Evolutionary conservation across 2,329 filamentous ascomycete species (phyloP), one percentile per base, ranked within the genome.

Genomic region (Geosmithia putterillii): DNA sequence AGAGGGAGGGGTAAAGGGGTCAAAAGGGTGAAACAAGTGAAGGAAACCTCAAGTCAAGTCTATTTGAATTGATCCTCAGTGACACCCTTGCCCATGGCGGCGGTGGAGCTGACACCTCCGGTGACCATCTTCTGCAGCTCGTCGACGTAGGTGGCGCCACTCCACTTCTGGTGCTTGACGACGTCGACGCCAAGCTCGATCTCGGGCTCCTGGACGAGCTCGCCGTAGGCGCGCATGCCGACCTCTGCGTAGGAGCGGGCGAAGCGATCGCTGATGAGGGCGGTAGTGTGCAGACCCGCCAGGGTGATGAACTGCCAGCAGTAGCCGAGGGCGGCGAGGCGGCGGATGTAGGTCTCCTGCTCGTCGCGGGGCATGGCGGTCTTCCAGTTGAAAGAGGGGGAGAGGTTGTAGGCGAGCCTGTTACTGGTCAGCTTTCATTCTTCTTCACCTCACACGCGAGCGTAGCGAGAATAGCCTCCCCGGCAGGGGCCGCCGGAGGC

Each of bases 231-330:
- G 45, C 89, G 81, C 90, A 98, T 98, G 45, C 90, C 90, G 47
- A 83, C 70, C 61, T 78, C 70, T 45, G 83, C 74, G 62, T 85
- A 98, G 41, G 86, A 86, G 59, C 79, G 77, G 47, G 87, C 81
- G 66, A 98, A 98, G 49, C 82, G 79, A 67, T 96, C 80, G 56
- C 82, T 83, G 67, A 95, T 94, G 43, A 98, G 78, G 34, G 90
- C 92, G 4, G 87, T 95, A 48, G 87, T 94, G 73, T 98, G 92
- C 59, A 98, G 75, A 52, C 92, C 92, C 5, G 90, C 92, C 40
- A 98, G 79, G n/a, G 92, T 98, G 71, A 98, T 98, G 74, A 98
- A 98, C 66, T 98, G 92, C 92, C 92, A 98, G 78, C 87, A 94
- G 77, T 98, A 98, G 49, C 92, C 92, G 41, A 98, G 77, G 49